Evolutionary conservation across 306 rosid genomes (phyloP), one percentile per base, ranked within the genome.

Genomic region (Sophora flavescens): DNA sequence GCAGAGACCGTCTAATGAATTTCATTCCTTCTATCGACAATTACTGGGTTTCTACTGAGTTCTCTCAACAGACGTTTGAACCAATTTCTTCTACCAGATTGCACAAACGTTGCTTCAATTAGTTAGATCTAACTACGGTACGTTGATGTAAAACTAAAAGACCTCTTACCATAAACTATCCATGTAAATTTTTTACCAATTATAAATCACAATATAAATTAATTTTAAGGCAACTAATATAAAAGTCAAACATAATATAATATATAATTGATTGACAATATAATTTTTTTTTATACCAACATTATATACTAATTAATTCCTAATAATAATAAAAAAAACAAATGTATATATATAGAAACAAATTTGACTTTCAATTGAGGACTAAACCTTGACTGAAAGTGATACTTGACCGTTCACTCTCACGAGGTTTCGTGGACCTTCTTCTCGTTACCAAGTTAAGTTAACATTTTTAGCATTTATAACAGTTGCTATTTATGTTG

Each of bases 391-490:
- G 28, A 17, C 77, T 7, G 44, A 60, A 26, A 60, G 54, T 45
- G 77, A 69, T 47, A 56, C 45, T 54, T 62, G 65, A 66, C 70
- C 72, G 3, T 70, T 83, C 28, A 39, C 70, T 5, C 63, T 35
- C 12, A 22, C 9, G 18, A 66, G 80, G 73, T 67, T 66, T 51
- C 72, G 80, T 74, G 82, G 64, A 74, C 63, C 81, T 44, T 3
- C 15, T 78, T 44, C 39, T 72, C 42, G 36, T 67, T 54, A 44
- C 81, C 83, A 36, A 54, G 51, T 63, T 62, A 54, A 69, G 77
- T 65, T 41, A 42, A 72, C 58, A 72, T 50, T 9, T 42, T 51
- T 51, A 32, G 64, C 75, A 76, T 66, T 18, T 13, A 35, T 51
- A 58, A 22, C 70, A 6, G 18, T 51, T 42, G 65, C n/a, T 67